Evolutionary conservation across 2,329 filamentous ascomycete species (phyloP).

Genomic region (Epicoccum sorghinum): DNA sequence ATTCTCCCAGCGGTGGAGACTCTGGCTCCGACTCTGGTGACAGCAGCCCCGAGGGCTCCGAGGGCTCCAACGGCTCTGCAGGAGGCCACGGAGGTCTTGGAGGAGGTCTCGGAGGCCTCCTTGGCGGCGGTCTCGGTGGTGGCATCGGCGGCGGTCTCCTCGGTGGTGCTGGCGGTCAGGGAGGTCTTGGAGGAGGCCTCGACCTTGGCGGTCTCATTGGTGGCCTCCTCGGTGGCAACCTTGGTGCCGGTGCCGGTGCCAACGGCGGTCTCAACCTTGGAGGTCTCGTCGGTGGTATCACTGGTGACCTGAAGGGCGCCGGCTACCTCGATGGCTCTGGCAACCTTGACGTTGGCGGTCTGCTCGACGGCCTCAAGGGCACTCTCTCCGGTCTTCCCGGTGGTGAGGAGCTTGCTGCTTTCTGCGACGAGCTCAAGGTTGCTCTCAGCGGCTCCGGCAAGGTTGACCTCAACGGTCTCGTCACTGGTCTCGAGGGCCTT

Average conservation of each 20-base stretch:
- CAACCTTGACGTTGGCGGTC: conserved; percentile 7
- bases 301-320: not conserved
- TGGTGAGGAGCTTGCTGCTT: conserved; percentile 4
- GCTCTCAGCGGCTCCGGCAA: conserved; percentile 9
- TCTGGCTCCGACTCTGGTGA: not conserved
- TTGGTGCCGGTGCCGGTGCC: not conserved
- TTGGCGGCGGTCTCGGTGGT: conserved; percentile 3
- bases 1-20: not conserved
- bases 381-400: conserved; percentile 5
- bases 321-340: conserved; percentile 11
- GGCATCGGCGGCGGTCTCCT: conserved; percentile 8
- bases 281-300: conserved; percentile 6
- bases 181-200: conserved; percentile 1
- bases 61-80: not conserved
- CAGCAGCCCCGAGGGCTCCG: not conserved
- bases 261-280: conserved; percentile 7
- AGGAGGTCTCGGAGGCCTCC: conserved; percentile 2
- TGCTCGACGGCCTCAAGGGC: conserved; percentile 11
- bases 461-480: conserved; percentile 2
- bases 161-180: conserved; percentile 3
- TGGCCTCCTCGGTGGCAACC: conserved; percentile 7
- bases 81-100: not conserved
- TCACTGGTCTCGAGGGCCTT: conserved; percentile 3
- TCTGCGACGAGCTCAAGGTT: conserved; percentile 10
- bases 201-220: conserved; percentile 12